Base-by-base conservation (phyloP, 2,329 filamentous ascomycete genomes). In the Lachnellula hyalina region DNA sequence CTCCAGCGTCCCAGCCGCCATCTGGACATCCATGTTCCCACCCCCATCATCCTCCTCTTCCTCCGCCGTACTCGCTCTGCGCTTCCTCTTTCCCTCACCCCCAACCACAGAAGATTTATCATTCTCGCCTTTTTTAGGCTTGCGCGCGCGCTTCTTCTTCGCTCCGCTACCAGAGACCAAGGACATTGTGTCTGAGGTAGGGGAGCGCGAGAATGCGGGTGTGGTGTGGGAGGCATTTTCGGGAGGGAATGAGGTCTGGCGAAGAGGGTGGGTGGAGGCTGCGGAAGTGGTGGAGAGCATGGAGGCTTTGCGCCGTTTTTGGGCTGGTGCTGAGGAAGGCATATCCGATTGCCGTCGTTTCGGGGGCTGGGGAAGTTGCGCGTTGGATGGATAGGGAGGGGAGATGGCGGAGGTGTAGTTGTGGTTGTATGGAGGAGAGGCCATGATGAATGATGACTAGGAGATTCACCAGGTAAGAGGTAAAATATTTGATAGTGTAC, bases 191-290 rank as follows among this genome's bases (percentile, higher is more conserved):
- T 88, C 85, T 49, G 84, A 75, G 1, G 83, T 87, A 0, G 86
- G 86, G 0, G 85, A 89, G 15, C 86, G 81, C 0, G 81, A 77
- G 2, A 81, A 83, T 21, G 76, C 71, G 15, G 59, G 60, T 21
- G 60, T 58, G 19, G 60, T 58, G 21, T 54, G 41, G 11, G 54
- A 55, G 46, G 71, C 72, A 52, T 82, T 75, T 55, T 84, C 85
- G 25, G 88, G 87, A 0, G 88, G 87, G 67, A 91, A 94, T 0
- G 88, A 90, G 4, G 90, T 92, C 66, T 91, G 87, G 40, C 89
- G 87, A 1, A 94, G 81, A 1, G 86, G 87, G 61, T 90, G 87
- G 0, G 80, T 75, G 1, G 81, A 80, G 15, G 67, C 63, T 14
- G 68, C 66, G 7, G 81, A 82, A 8, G 77, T 71, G 25, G 77